A percentile compares a stretch with the other conserved stretches of the same genome.
Conservation (phyloP, 2,329 filamentous ascomycete species). For the Zasmidium angulare region DNA sequence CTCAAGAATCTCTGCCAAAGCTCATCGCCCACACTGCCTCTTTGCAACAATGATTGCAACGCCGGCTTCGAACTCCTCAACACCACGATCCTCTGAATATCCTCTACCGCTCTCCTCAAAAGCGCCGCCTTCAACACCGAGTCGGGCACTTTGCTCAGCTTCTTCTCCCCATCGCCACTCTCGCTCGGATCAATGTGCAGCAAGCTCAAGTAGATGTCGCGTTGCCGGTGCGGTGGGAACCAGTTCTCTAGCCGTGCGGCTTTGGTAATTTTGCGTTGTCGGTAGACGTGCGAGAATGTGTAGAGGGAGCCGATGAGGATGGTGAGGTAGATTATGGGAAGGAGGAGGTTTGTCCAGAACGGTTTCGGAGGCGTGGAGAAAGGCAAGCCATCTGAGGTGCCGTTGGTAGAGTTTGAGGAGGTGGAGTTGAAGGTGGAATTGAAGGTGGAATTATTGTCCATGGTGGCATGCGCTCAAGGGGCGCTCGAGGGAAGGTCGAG, state of each 20-base stretch:
- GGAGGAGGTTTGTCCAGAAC: conserved; percentile 75
- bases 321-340: conserved; percentile 85
- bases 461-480: conserved; percentile 20
- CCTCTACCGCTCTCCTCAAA: conserved; percentile 83
- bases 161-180: conserved; percentile 60
- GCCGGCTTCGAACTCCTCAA: conserved; percentile 87
- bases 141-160: conserved; percentile 68
- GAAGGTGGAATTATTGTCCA: conserved; percentile 33
- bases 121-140: conserved; percentile 85
- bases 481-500: background rate
- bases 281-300: conserved; percentile 90
- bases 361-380: conserved; percentile 23
- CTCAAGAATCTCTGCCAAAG: conserved; percentile 88
- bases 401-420: conserved; percentile 25
- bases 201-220: conserved; percentile 91
- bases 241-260: conserved; percentile 86
- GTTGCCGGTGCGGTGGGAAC: conserved; percentile 87
- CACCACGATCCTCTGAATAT: conserved; percentile 88
- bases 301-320: conserved; percentile 85
- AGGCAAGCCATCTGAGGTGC: conserved; percentile 26
- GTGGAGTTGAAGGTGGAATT: conserved; percentile 29
- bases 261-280: conserved; percentile 80
- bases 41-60: conserved; percentile 76
- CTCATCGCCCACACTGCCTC: conserved; percentile 93
- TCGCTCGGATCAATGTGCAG: conserved; percentile 69